Evolutionary conservation across 2,329 filamentous ascomycete species (phyloP).

Genomic region (Aspergillus phoenicis): DNA sequence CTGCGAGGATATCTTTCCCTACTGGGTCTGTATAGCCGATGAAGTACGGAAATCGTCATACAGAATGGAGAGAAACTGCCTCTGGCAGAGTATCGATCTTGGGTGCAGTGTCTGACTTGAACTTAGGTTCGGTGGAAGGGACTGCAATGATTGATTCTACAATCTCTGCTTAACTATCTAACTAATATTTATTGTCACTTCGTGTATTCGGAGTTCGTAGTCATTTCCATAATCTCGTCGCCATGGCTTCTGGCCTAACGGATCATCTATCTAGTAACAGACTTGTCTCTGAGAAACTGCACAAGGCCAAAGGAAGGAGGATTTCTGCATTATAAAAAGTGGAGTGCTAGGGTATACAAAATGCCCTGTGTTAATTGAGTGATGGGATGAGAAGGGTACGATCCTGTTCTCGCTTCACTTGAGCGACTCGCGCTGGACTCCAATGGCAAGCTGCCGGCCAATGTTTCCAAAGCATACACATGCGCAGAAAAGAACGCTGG

Average conservation of each 20-base stretch:
- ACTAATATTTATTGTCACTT: constrained; percentile 6
- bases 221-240: neutral
- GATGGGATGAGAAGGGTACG: neutral
- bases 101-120: constrained; percentile 58
- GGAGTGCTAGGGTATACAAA: constrained; percentile 1
- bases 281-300: constrained; percentile 5
- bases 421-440: constrained; percentile 25
- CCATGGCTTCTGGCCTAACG: neutral
- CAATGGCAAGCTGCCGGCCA: constrained; percentile 73
- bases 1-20: constrained; percentile 51
- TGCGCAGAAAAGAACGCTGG: constrained; percentile 92
- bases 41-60: constrained; percentile 62
- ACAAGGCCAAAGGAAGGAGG: neutral
- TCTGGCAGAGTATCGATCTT: constrained; percentile 53
- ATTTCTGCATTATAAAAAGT: neutral
- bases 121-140: constrained; percentile 50
- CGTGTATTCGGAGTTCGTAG: neutral
- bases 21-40: constrained; percentile 42
- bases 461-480: constrained; percentile 97
- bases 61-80: constrained; percentile 56
- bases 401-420: constrained; percentile 9
- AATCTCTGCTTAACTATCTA: constrained; percentile 34
- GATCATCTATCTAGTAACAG: constrained; percentile 10
- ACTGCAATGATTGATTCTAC: constrained; percentile 64
- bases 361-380: neutral